Percentiles rank a stretch among this genome's conserved stretches.
phyloP scores from a whole-genome alignment of 257 asterid genomes.

The Penstemon barbatus region DNA sequence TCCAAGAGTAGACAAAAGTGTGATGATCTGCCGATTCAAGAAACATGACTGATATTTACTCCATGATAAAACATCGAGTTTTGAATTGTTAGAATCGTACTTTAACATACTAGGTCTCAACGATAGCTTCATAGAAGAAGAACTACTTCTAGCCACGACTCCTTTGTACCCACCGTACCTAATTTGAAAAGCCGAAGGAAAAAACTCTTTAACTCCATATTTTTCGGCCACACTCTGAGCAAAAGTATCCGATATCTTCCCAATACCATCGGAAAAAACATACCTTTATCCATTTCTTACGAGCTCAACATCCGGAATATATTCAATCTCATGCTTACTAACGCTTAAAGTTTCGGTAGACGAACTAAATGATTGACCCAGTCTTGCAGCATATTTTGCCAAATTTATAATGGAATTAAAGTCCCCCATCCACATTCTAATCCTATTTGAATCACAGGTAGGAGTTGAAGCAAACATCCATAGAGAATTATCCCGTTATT shows the following conservation, averaged over 20 bases:
- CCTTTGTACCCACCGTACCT: no score
- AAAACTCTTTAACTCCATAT: no score
- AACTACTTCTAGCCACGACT: no score
- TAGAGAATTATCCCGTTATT: slow-evolving; percentile 72
- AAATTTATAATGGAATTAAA: slow-evolving; percentile 66
- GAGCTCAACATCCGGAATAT: slow-evolving; percentile 49
- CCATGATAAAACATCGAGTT: no score
- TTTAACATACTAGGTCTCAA: no score
- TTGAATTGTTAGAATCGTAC: no score
- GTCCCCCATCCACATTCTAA: slow-evolving; percentile 87
- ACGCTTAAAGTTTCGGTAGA: slow-evolving; percentile 75
- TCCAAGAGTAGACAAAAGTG: no score
- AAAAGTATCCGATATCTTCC: slow-evolving; percentile 58
- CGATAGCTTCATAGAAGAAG: no score
- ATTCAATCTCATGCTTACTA: slow-evolving; percentile 43
- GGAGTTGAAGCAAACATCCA: slow-evolving; percentile 92
- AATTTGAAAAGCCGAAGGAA: no score
- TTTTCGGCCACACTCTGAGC: slow-evolving; percentile 59
- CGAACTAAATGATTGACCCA: slow-evolving; percentile 92
- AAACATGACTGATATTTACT: no score
- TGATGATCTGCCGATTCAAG: no score
- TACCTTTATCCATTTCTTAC: slow-evolving; percentile 31
- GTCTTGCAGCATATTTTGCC: slow-evolving; percentile 94
- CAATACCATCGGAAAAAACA: slow-evolving; percentile 83
- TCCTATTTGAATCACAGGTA: slow-evolving; percentile 46